phyloP scores from a whole-genome alignment of 805 yeast species.

The Huiozyma sinensis region DNA sequence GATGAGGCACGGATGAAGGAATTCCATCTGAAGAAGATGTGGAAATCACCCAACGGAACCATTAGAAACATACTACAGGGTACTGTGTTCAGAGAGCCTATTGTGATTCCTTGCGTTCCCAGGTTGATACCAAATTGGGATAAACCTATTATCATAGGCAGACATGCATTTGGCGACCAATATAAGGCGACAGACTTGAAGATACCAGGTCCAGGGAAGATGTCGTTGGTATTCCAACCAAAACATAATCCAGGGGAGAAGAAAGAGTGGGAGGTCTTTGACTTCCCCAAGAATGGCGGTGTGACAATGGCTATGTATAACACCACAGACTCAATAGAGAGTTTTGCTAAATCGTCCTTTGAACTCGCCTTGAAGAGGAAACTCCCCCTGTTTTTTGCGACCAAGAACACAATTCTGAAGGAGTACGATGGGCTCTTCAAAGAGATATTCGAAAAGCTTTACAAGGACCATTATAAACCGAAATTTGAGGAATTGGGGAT shows the following conservation, averaged over 20 bases:
- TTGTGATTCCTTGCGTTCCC: constrained; percentile 80
- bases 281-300: constrained; percentile 40
- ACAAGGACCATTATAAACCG: constrained; percentile 54
- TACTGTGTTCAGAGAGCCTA: constrained; percentile 94
- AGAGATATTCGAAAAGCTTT: constrained; percentile 77
- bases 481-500: constrained; percentile 69
- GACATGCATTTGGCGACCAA: constrained; percentile 97
- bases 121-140: constrained; percentile 86
- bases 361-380: constrained; percentile 71
- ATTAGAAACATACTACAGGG: constrained; percentile 92
- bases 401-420: constrained; percentile 90
- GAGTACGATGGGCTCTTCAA: constrained; percentile 90
- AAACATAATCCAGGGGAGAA: constrained; percentile 43
- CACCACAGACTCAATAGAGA: constrained; percentile 80
- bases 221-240: constrained; percentile 67
- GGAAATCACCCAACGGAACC: constrained; percentile 96
- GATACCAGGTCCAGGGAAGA: constrained; percentile 59
- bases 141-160: constrained; percentile 89
- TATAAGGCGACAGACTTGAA: constrained; percentile 85
- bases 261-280: constrained; percentile 31
- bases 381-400: constrained; percentile 72
- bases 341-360: constrained; percentile 89
- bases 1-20: constrained; percentile 91
- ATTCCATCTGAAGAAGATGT: constrained; percentile 85
- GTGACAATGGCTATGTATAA: constrained; percentile 91